Evolutionary conservation across 257 asterid genomes (phyloP), one percentile per base, ranked within the genome.

Genomic region (Forsythia suspensa): DNA sequence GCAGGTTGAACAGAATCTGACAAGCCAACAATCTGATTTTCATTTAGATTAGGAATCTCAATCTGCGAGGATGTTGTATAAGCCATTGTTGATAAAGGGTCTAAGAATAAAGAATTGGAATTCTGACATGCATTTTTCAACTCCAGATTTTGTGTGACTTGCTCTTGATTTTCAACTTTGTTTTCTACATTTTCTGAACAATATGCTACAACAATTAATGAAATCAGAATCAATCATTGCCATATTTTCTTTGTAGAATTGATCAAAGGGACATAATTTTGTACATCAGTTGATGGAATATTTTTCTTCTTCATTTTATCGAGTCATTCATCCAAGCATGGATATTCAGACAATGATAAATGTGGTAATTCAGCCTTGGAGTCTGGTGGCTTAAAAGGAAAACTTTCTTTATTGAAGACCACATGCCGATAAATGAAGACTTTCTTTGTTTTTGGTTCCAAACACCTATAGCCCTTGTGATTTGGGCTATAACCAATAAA

Each of bases 391-490:
- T 48, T 48, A 24, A 55, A 63, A 63, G 73, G 42, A 46, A 76
- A 76, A 0, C 8, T 21, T 6, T n/a, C 13, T 11, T 76, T 73
- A 42, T 76, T 71, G 21, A 76, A 76, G 29, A 76, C 34, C 3
- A 76, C 72, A 43, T 63, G 79, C 34, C 79, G 59, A 18, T 73
- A 76, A 11, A 76, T 65, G n/a, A 39, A 40, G 0, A 76, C 34
- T 20, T 8, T 13, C 2, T 34, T 51, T 16, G n/a, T 41, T 10
- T 24, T n/a, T 12, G 11, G 29, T 16, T 76, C 72, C 5, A 76
- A 34, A 37, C 63, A 76, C 20, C 36, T 43, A 37, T 37, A 76
- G 6, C 73, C 79, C 0, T 61, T 21, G 21, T 61, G 36, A 21
- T 21, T 61, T 8, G 37, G 24, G 59, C 73, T n/a, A 20, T 18